These are phyloP conservation scores for Pichia sorboxylosa DNA, from an alignment of 1,139 yeast genomes.

Conservation along the genomic window DNA sequence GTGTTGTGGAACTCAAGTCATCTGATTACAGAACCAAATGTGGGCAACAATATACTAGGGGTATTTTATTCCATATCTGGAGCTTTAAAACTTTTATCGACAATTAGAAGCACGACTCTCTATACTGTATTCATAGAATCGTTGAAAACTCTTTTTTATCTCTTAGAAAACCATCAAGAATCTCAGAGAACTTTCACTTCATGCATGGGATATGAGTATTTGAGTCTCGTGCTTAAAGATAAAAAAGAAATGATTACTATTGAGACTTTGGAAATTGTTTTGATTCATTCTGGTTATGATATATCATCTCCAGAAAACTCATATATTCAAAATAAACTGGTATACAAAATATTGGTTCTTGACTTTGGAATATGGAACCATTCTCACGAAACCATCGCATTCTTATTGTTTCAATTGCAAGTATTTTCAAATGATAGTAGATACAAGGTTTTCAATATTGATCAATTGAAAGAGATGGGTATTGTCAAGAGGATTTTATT, in stretches of 20 bases:
- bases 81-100: no score
- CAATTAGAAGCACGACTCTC: no score
- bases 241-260: constrained; percentile 24
- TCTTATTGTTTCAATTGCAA: constrained; percentile 44
- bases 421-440: constrained; percentile 42
- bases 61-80: constrained; percentile 30
- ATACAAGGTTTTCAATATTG: constrained; percentile 36
- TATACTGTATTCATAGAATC: no score
- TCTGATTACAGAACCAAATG: neutral
- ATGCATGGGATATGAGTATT: constrained; percentile 31
- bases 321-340: constrained; percentile 31
- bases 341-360: constrained; percentile 33
- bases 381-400: constrained; percentile 27
- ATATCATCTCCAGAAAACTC: constrained; percentile 31
- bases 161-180: neutral
- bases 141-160: constrained; percentile 10
- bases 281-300: constrained; percentile 37
- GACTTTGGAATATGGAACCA: constrained; percentile 43
- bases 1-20: neutral
- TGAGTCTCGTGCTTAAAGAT: constrained; percentile 29
- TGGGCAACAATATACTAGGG: constrained; percentile 19
- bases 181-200: constrained; percentile 27
- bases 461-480: constrained; percentile 42
- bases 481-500: constrained; percentile 42
- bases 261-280: constrained; percentile 29